A percentile compares a stretch with the other conserved stretches of the same genome.
Conservation (phyloP, 768 basidiomycete species). For the Porpolomopsis calyptriformis region DNA sequence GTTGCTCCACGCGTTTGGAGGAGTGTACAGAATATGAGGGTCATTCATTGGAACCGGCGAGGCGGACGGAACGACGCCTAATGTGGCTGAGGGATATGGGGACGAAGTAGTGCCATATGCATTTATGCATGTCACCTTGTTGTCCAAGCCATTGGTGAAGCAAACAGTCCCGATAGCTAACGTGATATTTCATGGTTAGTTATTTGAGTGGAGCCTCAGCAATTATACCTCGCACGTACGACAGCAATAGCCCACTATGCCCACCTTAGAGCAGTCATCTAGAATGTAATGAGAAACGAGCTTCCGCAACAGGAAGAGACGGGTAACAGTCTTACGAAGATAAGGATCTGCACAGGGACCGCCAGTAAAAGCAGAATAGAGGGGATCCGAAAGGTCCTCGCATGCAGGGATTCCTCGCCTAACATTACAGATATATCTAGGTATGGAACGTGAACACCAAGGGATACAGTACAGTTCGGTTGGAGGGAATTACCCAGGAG, state of each 20-base stretch:
- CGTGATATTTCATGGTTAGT: background rate
- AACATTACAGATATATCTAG: conserved; percentile 7
- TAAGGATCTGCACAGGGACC: conserved; percentile 6
- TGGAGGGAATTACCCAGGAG: too few species aligned
- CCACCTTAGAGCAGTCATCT: conserved; percentile 3
- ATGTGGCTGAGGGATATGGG: conserved; percentile 13
- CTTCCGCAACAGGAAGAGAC: background rate
- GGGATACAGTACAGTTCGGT: too few species aligned
- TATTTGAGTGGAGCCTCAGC: background rate
- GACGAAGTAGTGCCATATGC: conserved; percentile 12
- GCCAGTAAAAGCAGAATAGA: conserved; percentile 5
- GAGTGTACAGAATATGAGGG: conserved; percentile 5
- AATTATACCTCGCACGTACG: background rate
- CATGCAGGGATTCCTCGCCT: conserved; percentile 9
- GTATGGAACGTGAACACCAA: too few species aligned
- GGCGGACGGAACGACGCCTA: conserved; percentile 9
- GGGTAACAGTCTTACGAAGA: conserved; percentile 2
- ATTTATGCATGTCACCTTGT: conserved; percentile 10
- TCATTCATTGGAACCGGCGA: conserved; percentile 7
- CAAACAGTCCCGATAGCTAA: conserved; percentile 7
- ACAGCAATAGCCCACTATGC: conserved; percentile 5
- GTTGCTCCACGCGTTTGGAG: conserved; percentile 9
- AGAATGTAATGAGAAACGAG: background rate
- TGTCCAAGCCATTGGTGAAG: conserved; percentile 5
- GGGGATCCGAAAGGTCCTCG: background rate